phyloP scores from a whole-genome alignment of 2,329 filamentous ascomycete species.

The Hypoxylon sp. region DNA sequence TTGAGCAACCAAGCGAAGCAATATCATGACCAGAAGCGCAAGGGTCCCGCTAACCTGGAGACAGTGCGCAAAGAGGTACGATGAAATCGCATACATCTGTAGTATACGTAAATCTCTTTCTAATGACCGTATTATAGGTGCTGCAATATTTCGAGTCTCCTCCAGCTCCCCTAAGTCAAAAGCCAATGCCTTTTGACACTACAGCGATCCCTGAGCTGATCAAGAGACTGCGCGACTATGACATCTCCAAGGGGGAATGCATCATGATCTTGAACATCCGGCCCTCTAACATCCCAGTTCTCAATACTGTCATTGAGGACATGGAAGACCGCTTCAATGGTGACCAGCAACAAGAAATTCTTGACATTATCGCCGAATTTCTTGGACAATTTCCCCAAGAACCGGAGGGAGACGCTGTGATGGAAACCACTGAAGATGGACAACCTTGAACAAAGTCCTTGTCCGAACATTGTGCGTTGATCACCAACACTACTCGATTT shows the following conservation, averaged over 20 bases:
- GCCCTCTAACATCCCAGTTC: slow-evolving; percentile 66
- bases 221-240: slow-evolving; percentile 66
- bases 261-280: slow-evolving; percentile 77
- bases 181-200: slow-evolving; percentile 65
- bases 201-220: slow-evolving; percentile 66
- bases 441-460: not conserved
- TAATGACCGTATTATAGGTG: slow-evolving; percentile 58
- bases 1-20: slow-evolving; percentile 67
- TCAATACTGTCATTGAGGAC: slow-evolving; percentile 75
- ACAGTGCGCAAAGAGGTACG: slow-evolving; percentile 74
- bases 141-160: slow-evolving; percentile 69
- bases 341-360: slow-evolving; percentile 69
- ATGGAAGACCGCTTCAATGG: slow-evolving; percentile 70
- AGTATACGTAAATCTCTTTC: not conserved
- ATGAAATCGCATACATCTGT: not conserved
- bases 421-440: slow-evolving; percentile 52
- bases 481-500: not conserved
- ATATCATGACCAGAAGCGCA: slow-evolving; percentile 64
- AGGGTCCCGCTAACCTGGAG: slow-evolving; percentile 69
- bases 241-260: slow-evolving; percentile 75
- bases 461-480: not conserved
- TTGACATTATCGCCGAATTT: slow-evolving; percentile 67
- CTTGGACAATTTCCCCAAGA: slow-evolving; percentile 64
- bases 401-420: slow-evolving; percentile 53
- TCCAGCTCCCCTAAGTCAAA: slow-evolving; percentile 68